Evolutionary conservation across 1,284 basidiomycete genomes (phyloP).

Genomic region (Neolentinus lepideus): DNA sequence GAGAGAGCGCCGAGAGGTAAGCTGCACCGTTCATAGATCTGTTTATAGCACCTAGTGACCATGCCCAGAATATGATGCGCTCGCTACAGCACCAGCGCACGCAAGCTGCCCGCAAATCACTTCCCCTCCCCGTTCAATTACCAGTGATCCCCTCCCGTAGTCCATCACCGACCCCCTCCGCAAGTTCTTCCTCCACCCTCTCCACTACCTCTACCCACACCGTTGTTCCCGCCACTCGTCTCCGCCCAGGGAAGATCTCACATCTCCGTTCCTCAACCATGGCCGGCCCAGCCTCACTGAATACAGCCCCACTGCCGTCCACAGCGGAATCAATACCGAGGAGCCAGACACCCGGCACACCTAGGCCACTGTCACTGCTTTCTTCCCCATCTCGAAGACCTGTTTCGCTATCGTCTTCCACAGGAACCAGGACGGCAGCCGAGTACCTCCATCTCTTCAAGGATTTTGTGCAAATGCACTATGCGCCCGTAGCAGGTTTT

Average conservation of each 20-base stretch:
- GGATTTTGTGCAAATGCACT: conserved; percentile 35
- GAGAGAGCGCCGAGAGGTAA: conserved; percentile 43
- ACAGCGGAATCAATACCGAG: neutral
- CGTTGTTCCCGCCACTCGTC: conserved; percentile 23
- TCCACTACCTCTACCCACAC: conserved; percentile 22
- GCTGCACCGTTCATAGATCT: conserved; percentile 11
- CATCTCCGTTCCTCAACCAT: neutral
- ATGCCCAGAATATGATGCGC: neutral
- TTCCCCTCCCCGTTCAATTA: conserved; percentile 11
- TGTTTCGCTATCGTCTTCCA: conserved; percentile 17
- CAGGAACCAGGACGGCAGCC: conserved; percentile 10
- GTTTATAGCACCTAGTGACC: neutral
- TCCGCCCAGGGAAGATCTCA: conserved; percentile 6
- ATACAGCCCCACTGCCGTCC: neutral
- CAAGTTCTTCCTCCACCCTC: conserved; percentile 21
- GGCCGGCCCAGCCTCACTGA: neutral
- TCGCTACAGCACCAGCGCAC: neutral
- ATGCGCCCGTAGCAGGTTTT: conserved; percentile 38
- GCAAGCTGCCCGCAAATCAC: conserved; percentile 11
- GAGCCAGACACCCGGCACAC: neutral
- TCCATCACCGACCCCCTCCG: conserved; percentile 39
- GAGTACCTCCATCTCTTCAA: conserved; percentile 27
- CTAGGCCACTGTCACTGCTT: neutral
- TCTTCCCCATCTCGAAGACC: neutral
- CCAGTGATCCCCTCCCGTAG: conserved; percentile 23